These are phyloP conservation scores for Pouteria glomerata DNA, from an alignment of 148 eudicot genomes.

Conservation along the genomic window DNA sequence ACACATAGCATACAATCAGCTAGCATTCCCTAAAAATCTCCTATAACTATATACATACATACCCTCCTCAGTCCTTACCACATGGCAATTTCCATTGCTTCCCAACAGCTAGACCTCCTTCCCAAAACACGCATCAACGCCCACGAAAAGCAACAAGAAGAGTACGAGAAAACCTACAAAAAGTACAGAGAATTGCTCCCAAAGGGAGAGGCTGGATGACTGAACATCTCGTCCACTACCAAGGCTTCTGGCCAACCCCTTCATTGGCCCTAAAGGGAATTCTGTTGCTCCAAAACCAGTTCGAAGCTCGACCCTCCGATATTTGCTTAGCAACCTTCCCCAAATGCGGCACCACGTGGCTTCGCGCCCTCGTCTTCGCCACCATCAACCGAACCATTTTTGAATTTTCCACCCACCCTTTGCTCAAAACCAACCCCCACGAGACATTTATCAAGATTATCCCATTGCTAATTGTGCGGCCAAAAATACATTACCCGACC, in stretches of 20 bases:
- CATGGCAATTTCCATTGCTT: not conserved
- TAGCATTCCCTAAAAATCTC: too few relatives aligned
- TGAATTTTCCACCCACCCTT: constrained; percentile 5
- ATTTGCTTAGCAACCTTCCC: constrained; percentile 3
- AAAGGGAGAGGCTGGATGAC: constrained; percentile 12
- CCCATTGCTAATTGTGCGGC: not conserved
- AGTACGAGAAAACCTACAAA: constrained; percentile 10
- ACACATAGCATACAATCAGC: too few relatives aligned
- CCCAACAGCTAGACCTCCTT: not conserved
- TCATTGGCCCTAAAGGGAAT: not conserved
- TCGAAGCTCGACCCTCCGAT: not conserved
- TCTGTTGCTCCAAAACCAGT: constrained; percentile 11
- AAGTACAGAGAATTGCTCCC: not conserved
- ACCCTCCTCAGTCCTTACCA: too few relatives aligned
- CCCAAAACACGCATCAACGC: not conserved
- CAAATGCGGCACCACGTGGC: constrained; percentile 18
- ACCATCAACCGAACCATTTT: not conserved
- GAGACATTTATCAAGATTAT: not conserved
- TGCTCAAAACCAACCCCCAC: constrained; percentile 8
- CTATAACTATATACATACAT: too few relatives aligned
- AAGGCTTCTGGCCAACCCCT: constrained; percentile 8
- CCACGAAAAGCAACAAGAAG: not conserved
- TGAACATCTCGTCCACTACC: constrained; percentile 2
- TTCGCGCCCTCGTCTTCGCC: constrained; percentile 13
- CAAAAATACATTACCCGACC: too few relatives aligned